Evolutionary conservation across 306 rosid species (phyloP).

Genomic region (Prinsepia uniflora): DNA sequence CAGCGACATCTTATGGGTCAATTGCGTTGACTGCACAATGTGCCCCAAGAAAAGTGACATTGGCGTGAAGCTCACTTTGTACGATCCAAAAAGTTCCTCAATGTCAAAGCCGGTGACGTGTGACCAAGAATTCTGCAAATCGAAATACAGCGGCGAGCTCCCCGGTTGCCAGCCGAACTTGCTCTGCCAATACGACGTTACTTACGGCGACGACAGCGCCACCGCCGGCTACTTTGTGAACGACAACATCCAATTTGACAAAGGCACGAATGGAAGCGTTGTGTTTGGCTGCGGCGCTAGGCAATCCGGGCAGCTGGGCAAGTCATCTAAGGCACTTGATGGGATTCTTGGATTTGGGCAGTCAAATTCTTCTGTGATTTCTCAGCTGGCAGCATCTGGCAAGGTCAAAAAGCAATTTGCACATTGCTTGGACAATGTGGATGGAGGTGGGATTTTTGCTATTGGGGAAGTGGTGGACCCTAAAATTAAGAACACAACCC

Average conservation of each 20-base stretch:
- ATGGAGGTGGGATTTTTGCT: slow-evolving; percentile 88
- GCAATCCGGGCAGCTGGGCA: slow-evolving; percentile 64
- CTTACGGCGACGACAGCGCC: slow-evolving; percentile 83
- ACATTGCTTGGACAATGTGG: slow-evolving; percentile 72
- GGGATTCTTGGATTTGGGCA: slow-evolving; percentile 98
- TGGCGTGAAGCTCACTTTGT: slow-evolving; percentile 72
- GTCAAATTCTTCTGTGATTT: slow-evolving; percentile 79
- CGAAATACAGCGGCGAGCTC: slow-evolving; percentile 46
- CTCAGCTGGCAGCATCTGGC: slow-evolving; percentile 83
- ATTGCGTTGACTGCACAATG: slow-evolving; percentile 57
- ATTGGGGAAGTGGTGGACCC: slow-evolving; percentile 87
- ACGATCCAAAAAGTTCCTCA: slow-evolving; percentile 48
- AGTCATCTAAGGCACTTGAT: slow-evolving; percentile 64
- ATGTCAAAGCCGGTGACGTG: slow-evolving; percentile 46
- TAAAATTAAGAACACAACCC: slow-evolving; percentile 44
- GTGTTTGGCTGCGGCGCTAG: slow-evolving; percentile 83
- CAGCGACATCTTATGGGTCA: slow-evolving; percentile 90
- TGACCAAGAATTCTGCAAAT: slow-evolving; percentile 58
- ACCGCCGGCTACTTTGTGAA: slow-evolving; percentile 72
- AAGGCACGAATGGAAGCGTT: slow-evolving; percentile 45
- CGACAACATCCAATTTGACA: slow-evolving; percentile 53
- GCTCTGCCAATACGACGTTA: slow-evolving; percentile 62
- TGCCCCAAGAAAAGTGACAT: slow-evolving; percentile 75
- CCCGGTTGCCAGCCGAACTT: slow-evolving; percentile 51
- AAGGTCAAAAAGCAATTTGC: slow-evolving; percentile 77